These are phyloP conservation scores for Flaveria linearis DNA, from an alignment of 129 eudicot genomes.

Conservation along the genomic window DNA sequence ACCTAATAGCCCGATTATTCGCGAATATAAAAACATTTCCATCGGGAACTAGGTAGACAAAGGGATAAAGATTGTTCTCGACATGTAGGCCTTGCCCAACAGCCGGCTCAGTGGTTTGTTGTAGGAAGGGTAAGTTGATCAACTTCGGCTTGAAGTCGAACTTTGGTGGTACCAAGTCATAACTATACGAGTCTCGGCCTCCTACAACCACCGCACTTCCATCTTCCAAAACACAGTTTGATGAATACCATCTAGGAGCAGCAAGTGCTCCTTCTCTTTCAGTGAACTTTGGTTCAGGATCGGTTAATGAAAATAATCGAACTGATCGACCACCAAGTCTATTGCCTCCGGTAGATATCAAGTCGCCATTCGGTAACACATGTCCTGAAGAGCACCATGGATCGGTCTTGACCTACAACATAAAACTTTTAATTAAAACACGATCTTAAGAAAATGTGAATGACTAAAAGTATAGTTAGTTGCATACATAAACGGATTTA, in stretches of 20 bases:
- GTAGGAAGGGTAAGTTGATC: slow-evolving; percentile 26
- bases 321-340: slow-evolving; percentile 39
- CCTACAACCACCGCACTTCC: slow-evolving; percentile 31
- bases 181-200: slow-evolving; percentile 31
- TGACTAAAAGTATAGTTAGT: background rate
- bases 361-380: slow-evolving; percentile 48
- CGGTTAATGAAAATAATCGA: slow-evolving; percentile 34
- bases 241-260: slow-evolving; percentile 53
- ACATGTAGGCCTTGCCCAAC: background rate
- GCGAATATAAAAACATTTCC: slow-evolving; percentile 77
- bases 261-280: slow-evolving; percentile 44
- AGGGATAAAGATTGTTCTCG: slow-evolving; percentile 90
- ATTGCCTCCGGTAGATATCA: slow-evolving; percentile 68
- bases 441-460: background rate
- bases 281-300: slow-evolving; percentile 33
- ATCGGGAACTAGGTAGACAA: slow-evolving; percentile 54
- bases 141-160: slow-evolving; percentile 19
- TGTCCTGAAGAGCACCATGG: slow-evolving; percentile 96
- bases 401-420: slow-evolving; percentile 46
- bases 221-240: slow-evolving; percentile 29
- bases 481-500: slow-evolving; percentile 42
- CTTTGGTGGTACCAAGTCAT: slow-evolving; percentile 23
- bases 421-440: background rate
- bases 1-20: slow-evolving; percentile 51
- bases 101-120: slow-evolving; percentile 29